These are phyloP conservation scores for Cinnamomum chago DNA, from an alignment of 164 flowering plant genomes.

Conservation along the genomic window DNA sequence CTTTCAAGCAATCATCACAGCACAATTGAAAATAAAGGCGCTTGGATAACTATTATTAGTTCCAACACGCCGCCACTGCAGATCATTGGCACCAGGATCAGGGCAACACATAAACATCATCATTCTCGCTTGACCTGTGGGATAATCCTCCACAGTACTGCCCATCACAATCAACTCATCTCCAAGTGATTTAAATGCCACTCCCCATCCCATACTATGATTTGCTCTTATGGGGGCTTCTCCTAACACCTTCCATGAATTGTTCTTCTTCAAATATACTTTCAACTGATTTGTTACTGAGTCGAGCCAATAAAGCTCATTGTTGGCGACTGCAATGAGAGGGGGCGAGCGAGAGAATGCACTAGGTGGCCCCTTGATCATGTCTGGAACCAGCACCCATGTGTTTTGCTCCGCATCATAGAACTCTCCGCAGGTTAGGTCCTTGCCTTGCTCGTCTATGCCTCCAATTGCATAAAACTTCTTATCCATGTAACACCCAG, in stretches of 20 bases:
- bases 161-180: conserved; percentile 67
- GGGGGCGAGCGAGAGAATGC: conserved; percentile 59
- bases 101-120: conserved; percentile 59
- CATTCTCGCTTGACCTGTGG: conserved; percentile 27
- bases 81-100: conserved; percentile 24
- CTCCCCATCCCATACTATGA: conserved; percentile 67
- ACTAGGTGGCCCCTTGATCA: conserved; percentile 44
- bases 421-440: conserved; percentile 60
- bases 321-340: conserved; percentile 67
- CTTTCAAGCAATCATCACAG: conserved; percentile 51
- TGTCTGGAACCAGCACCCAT: conserved; percentile 65
- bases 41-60: conserved; percentile 1
- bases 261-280: conserved; percentile 51
- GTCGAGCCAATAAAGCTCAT: conserved; percentile 67
- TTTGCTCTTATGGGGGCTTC: conserved; percentile 59
- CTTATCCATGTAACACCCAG: conserved; percentile 71
- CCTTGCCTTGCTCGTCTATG: conserved; percentile 21
- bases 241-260: conserved; percentile 66
- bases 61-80: conserved; percentile 37
- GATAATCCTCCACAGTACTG: conserved; percentile 20
- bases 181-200: conserved; percentile 82
- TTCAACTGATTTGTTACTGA: conserved; percentile 56
- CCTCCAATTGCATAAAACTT: conserved; percentile 82
- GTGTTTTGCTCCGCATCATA: conserved; percentile 38
- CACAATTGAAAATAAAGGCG: conserved; percentile 61